Percentiles rank a stretch among this genome's conserved stretches.
phyloP scores from a whole-genome alignment of 208 protist genomes.

The Acanthamoeba healyi region DNA sequence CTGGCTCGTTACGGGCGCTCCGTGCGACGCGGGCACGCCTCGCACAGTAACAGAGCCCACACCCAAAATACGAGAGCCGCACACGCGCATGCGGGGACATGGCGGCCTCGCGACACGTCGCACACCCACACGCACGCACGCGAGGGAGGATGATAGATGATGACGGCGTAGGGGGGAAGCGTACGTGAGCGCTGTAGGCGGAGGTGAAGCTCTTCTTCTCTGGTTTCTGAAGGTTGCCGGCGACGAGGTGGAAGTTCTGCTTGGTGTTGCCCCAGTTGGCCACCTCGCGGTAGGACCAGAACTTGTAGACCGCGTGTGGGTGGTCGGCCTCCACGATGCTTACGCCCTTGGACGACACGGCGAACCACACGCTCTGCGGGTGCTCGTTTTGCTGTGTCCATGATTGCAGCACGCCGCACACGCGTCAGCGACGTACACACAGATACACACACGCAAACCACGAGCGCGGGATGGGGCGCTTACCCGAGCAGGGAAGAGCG shows the following conservation, averaged over 20 bases:
- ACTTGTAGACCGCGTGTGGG: constrained; percentile 41
- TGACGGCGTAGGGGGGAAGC: not conserved
- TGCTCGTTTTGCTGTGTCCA: constrained; percentile 9
- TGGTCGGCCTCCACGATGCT: constrained; percentile 51
- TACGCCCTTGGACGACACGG: constrained; percentile 15
- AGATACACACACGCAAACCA: not conserved
- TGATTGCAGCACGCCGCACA: not conserved
- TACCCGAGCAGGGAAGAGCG: constrained; percentile 1
- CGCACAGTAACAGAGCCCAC: too few relatives aligned
- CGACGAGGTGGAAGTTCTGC: constrained; percentile 52
- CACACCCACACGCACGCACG: not conserved
- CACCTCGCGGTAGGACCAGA: constrained; percentile 39
- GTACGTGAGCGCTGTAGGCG: constrained; percentile 41
- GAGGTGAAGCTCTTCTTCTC: constrained; percentile 63
- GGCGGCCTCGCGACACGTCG: not conserved
- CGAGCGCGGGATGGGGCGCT: not conserved
- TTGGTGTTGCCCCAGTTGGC: constrained; percentile 67
- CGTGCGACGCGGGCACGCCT: too few relatives aligned
- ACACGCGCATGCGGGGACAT: too few relatives aligned
- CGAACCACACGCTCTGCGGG: constrained; percentile 30
- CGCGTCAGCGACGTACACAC: not conserved
- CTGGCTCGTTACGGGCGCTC: not conserved
- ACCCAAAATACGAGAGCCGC: too few relatives aligned
- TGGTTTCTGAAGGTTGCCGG: constrained; percentile 46
- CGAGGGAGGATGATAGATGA: not conserved